Evolutionary conservation across 495 filamentous ascomycete species (phyloP).

Genomic region (Aspergillus bridgeri): DNA sequence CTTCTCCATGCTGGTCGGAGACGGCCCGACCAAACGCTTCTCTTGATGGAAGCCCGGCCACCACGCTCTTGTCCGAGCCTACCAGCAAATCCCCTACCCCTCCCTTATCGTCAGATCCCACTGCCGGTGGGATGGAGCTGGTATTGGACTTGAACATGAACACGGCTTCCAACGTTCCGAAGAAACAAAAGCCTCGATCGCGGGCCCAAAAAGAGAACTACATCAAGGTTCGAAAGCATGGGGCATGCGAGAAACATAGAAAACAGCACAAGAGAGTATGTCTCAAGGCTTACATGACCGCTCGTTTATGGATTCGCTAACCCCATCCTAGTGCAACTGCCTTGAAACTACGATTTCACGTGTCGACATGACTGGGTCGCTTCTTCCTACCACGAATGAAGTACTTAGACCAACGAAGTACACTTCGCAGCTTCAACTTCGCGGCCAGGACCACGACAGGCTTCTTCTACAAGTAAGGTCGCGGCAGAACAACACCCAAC

Average conservation of each 20-base stretch:
- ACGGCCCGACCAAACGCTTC: conserved; percentile 28
- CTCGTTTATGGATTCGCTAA: conserved; percentile 16
- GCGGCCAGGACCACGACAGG: not conserved
- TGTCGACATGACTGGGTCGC: conserved; percentile 17
- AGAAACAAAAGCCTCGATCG: conserved; percentile 46
- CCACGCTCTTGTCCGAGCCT: conserved; percentile 16
- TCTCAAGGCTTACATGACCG: not conserved
- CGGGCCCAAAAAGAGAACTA: conserved; percentile 47
- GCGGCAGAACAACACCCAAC: not conserved
- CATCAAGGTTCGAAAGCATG: conserved; percentile 45
- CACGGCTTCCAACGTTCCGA: conserved; percentile 38
- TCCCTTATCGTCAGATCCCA: conserved; percentile 13
- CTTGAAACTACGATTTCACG: conserved; percentile 37
- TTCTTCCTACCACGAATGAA: conserved; percentile 7
- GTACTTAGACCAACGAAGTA: conserved; percentile 5
- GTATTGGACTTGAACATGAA: conserved; percentile 51
- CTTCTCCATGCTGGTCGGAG: conserved; percentile 38
- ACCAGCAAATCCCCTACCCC: conserved; percentile 20
- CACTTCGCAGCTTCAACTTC: conserved; percentile 1
- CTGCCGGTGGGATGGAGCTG: conserved; percentile 31
- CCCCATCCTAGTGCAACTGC: conserved; percentile 39
- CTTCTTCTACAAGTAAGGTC: not conserved
- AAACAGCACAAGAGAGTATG: conserved; percentile 49
- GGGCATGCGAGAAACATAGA: conserved; percentile 46
- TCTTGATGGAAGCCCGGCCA: conserved; percentile 20